A percentile compares a stretch with the other conserved stretches of the same genome.
Conservation (phyloP, 2,329 filamentous ascomycete species). For the Aspergillus melleus region DNA sequence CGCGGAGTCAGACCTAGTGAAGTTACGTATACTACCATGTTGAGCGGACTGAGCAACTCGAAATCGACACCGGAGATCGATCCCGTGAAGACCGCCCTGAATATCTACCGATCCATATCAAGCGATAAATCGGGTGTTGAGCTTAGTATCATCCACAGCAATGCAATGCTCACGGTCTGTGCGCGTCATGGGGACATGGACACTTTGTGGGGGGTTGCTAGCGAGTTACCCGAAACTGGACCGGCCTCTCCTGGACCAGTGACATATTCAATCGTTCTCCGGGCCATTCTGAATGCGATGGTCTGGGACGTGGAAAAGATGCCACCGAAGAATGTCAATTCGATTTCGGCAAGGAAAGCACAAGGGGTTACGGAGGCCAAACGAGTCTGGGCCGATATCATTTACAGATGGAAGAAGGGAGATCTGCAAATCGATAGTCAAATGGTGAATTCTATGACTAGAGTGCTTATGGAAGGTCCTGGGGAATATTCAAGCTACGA, state of each 20-base stretch:
- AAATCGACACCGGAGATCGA: slow-evolving; percentile 52
- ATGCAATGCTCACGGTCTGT: slow-evolving; percentile 84
- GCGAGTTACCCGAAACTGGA: slow-evolving; percentile 67
- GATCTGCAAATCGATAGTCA: slow-evolving; percentile 72
- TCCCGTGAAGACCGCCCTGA: slow-evolving; percentile 67
- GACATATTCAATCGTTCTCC: slow-evolving; percentile 83
- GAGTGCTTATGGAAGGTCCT: slow-evolving; percentile 67
- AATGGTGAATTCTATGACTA: slow-evolving; percentile 78
- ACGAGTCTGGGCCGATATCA: slow-evolving; percentile 76
- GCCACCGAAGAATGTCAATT: slow-evolving; percentile 29
- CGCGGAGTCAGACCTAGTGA: slow-evolving; percentile 75
- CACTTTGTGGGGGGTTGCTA: slow-evolving; percentile 72
- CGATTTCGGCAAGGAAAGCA: slow-evolving; percentile 27
- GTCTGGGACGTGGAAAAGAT: slow-evolving; percentile 31
- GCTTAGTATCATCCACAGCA: slow-evolving; percentile 79
- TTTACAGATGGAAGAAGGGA: slow-evolving; percentile 72
- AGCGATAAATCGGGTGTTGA: slow-evolving; percentile 62
- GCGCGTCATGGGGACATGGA: slow-evolving; percentile 73
- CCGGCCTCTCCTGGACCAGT: slow-evolving; percentile 63
- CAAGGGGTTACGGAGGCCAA: slow-evolving; percentile 65
- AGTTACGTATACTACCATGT: slow-evolving; percentile 80
- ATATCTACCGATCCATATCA: slow-evolving; percentile 75
- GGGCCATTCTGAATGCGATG: slow-evolving; percentile 63
- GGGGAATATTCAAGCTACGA: slow-evolving; percentile 65
- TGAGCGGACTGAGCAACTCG: slow-evolving; percentile 69